A percentile compares a stretch with the other conserved stretches of the same genome.
These are phyloP conservation scores for Aureobasidium sp. DNA, from an alignment of 2,329 filamentous ascomycete genomes.

Conservation along the genomic window DNA sequence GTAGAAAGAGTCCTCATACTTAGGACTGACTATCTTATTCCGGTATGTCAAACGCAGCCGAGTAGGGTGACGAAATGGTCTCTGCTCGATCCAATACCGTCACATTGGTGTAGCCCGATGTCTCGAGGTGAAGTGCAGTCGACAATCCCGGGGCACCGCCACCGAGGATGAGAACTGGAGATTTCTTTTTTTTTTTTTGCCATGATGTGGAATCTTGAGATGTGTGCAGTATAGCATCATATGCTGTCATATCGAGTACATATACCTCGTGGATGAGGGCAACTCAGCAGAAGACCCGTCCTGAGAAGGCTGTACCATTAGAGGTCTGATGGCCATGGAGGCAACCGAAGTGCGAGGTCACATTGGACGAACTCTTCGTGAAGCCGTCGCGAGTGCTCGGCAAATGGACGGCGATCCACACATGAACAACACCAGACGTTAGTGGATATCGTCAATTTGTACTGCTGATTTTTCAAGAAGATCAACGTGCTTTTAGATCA, in stretches of 20 bases:
- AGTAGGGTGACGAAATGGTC: conserved; percentile 43
- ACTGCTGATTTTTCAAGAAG: too few species aligned
- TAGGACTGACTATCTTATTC: conserved; percentile 55
- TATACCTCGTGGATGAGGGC: too few species aligned
- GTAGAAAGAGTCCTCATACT: conserved; percentile 54
- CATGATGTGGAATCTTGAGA: too few species aligned
- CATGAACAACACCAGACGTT: too few species aligned
- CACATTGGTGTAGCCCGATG: conserved; percentile 40
- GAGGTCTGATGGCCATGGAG: background rate
- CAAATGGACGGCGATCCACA: background rate
- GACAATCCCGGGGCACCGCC: conserved; percentile 47
- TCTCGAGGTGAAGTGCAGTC: conserved; percentile 41
- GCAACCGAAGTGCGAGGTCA: background rate
- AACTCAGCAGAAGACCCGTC: too few species aligned
- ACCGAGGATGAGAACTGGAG: conserved; percentile 28
- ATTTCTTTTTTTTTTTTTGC: conserved; percentile 6
- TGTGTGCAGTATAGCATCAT: too few species aligned
- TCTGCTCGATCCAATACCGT: conserved; percentile 42
- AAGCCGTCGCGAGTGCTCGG: background rate
- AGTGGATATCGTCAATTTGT: too few species aligned
- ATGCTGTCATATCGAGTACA: too few species aligned
- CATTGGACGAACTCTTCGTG: background rate
- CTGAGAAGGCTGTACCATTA: background rate
- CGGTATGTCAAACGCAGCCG: conserved; percentile 54
- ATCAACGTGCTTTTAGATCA: too few species aligned